Percentiles rank a stretch among this genome's conserved stretches.
phyloP scores from a whole-genome alignment of 768 basidiomycete genomes.

The Boletus rex-veris region DNA sequence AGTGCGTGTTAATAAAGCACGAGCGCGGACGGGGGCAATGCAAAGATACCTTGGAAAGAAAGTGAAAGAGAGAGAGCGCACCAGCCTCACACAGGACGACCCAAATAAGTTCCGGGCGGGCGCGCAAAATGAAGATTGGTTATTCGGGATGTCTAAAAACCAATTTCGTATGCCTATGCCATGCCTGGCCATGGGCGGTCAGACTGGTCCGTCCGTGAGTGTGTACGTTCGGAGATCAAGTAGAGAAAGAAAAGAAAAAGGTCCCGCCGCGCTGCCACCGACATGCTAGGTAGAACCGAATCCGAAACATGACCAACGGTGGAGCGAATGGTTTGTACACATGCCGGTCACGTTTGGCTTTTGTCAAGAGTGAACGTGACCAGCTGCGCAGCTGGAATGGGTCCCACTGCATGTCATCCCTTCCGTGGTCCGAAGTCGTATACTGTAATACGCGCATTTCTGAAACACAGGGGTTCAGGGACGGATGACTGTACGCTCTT shows the following conservation, averaged over 20 bases:
- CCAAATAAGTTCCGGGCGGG: slow-evolving; percentile 1
- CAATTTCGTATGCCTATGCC: background rate
- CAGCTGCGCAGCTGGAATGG: no score
- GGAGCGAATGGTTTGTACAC: background rate
- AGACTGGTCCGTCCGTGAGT: background rate
- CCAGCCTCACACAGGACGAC: no score
- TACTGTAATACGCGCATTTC: background rate
- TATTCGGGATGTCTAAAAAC: slow-evolving; percentile 8
- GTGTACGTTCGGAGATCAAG: background rate
- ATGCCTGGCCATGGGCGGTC: no score
- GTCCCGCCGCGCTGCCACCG: slow-evolving; percentile 11
- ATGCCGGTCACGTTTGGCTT: no score
- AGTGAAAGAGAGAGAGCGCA: background rate
- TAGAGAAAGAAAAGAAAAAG: background rate
- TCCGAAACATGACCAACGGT: background rate
- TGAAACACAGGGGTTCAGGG: slow-evolving; percentile 13
- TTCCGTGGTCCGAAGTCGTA: no score
- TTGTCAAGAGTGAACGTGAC: no score
- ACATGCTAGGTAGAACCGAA: no score
- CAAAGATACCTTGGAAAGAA: background rate
- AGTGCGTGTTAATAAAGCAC: background rate
- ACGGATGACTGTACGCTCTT: background rate
- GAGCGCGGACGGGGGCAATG: slow-evolving; percentile 2
- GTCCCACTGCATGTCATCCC: no score
- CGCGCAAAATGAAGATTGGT: slow-evolving; percentile 5